Base-by-base conservation (phyloP, 768 basidiomycete genomes). In the Dacryopinax primogenitus region DNA sequence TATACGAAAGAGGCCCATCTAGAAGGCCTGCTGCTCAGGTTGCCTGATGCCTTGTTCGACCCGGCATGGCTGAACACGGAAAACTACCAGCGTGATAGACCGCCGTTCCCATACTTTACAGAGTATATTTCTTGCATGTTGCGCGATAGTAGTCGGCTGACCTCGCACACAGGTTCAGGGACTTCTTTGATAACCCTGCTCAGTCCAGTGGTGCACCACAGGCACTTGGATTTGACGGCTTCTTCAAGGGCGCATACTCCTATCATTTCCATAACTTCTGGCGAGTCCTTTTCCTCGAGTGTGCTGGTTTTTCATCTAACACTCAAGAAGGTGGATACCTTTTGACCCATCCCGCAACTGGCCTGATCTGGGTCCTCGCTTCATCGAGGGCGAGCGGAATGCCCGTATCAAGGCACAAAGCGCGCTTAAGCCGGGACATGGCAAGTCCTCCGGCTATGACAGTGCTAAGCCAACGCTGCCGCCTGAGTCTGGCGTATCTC, bases 231-330 rank as follows among this genome's bases (percentile, higher is more conserved):
- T 90, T 97, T 69, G 87, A 92, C 69, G 93, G 92, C 11, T 99
- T 98, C 81, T 99, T 94, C 82, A 85, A 84, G 66, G 96, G 95
- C 4, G 90, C 95, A 3, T 97, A 86, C 73, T 93, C 90, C 1
- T 98, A 98, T 74, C 93, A 97, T 74, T 97, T 88, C 77, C 94
- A 98, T 73, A 94, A 93, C 73, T 90, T 84, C 76, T 93, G 92
- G 92, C 89, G 64, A 64, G 83, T 73, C 6, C 16, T 12, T 1
- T 51, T 64, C 64, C 30, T 15, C 32, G 16, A n/a, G 12, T 30
- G 26, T 63, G 21, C 33, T 33, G 41, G 16, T 2, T 32, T 32
- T 3, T 26, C 33, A 32, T 6, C 51, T 47, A 37, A 37, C 34
- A 62, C 13, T 21, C 66, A 18, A 26, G 13, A 69, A 94, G 93